Conservation (phyloP, 179 eudicot species). For the Spergularia azorica region DNA sequence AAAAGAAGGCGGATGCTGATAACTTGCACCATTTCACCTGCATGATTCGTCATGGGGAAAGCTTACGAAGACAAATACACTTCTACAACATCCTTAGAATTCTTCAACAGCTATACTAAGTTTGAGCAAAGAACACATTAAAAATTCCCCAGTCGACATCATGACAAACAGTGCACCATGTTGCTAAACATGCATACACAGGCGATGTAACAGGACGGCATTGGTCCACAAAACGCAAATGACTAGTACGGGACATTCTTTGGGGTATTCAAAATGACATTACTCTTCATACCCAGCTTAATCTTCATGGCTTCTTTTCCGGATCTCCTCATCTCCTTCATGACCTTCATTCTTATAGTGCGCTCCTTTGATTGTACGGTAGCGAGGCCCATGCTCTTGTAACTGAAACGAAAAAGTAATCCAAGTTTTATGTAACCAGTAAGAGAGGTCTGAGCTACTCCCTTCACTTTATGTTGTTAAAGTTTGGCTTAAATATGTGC, state of each 20-base stretch:
- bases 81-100: background rate
- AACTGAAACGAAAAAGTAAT: conserved; percentile 42
- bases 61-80: background rate
- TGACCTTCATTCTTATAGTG: conserved; percentile 76
- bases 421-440: background rate
- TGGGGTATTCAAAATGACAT: conserved; percentile 82
- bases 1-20: background rate
- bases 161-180: background rate
- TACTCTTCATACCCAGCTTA: conserved; percentile 92
- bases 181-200: background rate
- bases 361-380: conserved; percentile 82
- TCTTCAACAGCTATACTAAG: background rate
- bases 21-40: background rate
- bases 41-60: background rate
- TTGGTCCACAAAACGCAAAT: background rate
- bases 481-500: no score
- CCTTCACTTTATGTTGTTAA: no score
- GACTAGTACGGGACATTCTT: conserved; percentile 70
- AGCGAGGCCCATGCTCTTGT: conserved; percentile 83
- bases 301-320: conserved; percentile 81
- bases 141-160: background rate
- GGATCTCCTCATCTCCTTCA: conserved; percentile 71
- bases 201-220: background rate
- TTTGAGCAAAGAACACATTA: background rate
- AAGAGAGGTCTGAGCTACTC: background rate